Evolutionary conservation across 2,329 filamentous ascomycete species (phyloP).

Genomic region (Clonostachys solani): DNA sequence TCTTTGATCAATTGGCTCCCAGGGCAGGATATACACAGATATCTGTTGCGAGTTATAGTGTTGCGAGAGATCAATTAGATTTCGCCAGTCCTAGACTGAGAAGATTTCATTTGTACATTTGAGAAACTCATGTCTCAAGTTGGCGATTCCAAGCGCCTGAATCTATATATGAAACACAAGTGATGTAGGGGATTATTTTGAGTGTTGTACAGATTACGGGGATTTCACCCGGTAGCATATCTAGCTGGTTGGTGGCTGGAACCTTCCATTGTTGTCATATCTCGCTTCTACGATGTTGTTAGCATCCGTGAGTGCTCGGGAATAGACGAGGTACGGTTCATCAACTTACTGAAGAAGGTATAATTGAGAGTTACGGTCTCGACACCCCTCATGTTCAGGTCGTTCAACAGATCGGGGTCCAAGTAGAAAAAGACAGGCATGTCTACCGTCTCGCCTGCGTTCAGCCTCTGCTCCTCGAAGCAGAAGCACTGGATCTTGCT

Average conservation of each 20-base stretch:
- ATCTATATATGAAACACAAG: neutral
- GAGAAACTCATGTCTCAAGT: no score
- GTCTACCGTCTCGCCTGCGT: slow-evolving; percentile 94
- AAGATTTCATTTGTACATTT: no score
- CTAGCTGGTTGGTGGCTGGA: slow-evolving; percentile 25
- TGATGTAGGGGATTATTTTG: neutral
- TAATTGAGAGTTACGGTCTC: slow-evolving; percentile 95
- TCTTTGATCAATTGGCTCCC: no score
- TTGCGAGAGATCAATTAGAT: no score
- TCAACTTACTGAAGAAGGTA: slow-evolving; percentile 89
- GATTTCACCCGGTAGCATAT: no score
- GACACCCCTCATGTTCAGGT: slow-evolving; percentile 88
- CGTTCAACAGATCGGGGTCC: slow-evolving; percentile 89
- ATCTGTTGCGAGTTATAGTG: no score
- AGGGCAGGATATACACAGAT: no score
- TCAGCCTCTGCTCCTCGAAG: slow-evolving; percentile 93
- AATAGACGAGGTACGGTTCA: neutral
- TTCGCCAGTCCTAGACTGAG: no score
- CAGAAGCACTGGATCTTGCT: slow-evolving; percentile 99
- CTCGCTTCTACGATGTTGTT: slow-evolving; percentile 33
- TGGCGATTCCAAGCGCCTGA: no score
- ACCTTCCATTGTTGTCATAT: slow-evolving; percentile 40
- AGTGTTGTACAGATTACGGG: neutral
- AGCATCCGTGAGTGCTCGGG: slow-evolving; percentile 16
- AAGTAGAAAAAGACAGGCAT: slow-evolving; percentile 99